Conservation (phyloP, 495 filamentous ascomycete species). For the Collariella sp. region DNA sequence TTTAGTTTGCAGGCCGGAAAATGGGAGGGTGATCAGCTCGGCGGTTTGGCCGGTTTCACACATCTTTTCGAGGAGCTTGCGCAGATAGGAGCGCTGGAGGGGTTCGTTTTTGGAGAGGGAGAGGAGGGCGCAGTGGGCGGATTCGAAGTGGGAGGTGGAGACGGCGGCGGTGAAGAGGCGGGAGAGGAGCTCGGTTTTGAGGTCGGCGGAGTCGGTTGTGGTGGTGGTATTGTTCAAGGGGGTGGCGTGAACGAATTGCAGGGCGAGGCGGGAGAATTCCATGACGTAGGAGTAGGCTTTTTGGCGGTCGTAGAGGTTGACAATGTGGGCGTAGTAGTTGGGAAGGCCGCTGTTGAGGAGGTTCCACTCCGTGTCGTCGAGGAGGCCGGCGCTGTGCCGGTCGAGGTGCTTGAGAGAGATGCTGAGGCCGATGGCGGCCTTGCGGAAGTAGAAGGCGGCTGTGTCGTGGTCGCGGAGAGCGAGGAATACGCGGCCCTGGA, state of each 20-base stretch:
- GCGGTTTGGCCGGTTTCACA: conserved; percentile 55
- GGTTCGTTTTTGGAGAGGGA: conserved; percentile 60
- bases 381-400: conserved; percentile 48
- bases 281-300: conserved; percentile 69
- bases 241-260: conserved; percentile 50
- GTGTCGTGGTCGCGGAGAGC: conserved; percentile 59
- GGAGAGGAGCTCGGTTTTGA: conserved; percentile 60
- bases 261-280: conserved; percentile 72
- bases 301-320: conserved; percentile 67
- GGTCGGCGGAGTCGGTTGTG: conserved; percentile 22
- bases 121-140: conserved; percentile 71
- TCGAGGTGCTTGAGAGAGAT: conserved; percentile 25
- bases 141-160: conserved; percentile 65
- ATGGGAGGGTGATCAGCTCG: conserved; percentile 65
- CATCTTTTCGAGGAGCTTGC: conserved; percentile 61
- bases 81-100: conserved; percentile 55
- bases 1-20: conserved; percentile 61
- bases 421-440: conserved; percentile 71
- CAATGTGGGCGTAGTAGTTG: conserved; percentile 79
- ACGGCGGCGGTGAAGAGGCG: conserved; percentile 76
- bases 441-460: conserved; percentile 71
- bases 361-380: conserved; percentile 62
- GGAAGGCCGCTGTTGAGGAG: conserved; percentile 68
- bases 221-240: conserved; percentile 18
- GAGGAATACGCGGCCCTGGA: conserved; percentile 74